Evolutionary conservation across 2,329 filamentous ascomycete genomes (phyloP).

Genomic region (Cercospora sojina): DNA sequence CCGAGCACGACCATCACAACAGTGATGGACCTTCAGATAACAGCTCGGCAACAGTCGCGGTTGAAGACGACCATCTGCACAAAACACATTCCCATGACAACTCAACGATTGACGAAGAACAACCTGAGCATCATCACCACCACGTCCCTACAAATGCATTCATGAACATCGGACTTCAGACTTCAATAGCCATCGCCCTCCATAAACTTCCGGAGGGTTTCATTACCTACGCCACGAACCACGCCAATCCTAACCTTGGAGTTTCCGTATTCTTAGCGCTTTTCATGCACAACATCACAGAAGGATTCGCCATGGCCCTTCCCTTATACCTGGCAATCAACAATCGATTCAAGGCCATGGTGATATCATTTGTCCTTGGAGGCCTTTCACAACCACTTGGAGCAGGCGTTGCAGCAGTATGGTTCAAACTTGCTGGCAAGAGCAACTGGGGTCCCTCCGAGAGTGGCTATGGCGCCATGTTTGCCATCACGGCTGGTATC

Average conservation of each 20-base stretch:
- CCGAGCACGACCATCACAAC: slow-evolving; percentile 8
- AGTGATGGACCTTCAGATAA: slow-evolving; percentile 22
- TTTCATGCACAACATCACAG: slow-evolving; percentile 97
- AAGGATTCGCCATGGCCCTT: slow-evolving; percentile 91
- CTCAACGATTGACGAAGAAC: slow-evolving; percentile 15
- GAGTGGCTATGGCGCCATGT: slow-evolving; percentile 72
- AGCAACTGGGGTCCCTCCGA: slow-evolving; percentile 52
- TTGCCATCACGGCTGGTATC: slow-evolving; percentile 85
- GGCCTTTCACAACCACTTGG: slow-evolving; percentile 85
- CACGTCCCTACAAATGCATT: slow-evolving; percentile 95
- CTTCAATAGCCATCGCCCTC: slow-evolving; percentile 87
- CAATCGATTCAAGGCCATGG: slow-evolving; percentile 76
- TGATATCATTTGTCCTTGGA: slow-evolving; percentile 79
- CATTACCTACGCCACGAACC: slow-evolving; percentile 95
- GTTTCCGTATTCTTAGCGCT: slow-evolving; percentile 92
- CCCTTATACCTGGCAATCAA: slow-evolving; percentile 88
- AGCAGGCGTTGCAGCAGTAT: slow-evolving; percentile 77
- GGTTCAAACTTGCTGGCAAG: slow-evolving; percentile 71
- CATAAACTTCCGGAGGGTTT: slow-evolving; percentile 90
- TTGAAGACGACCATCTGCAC: slow-evolving; percentile 15
- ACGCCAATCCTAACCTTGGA: slow-evolving; percentile 84
- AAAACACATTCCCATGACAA: slow-evolving; percentile 23
- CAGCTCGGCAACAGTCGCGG: slow-evolving; percentile 21
- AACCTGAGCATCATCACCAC: slow-evolving; percentile 68
- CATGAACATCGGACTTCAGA: slow-evolving; percentile 91